Evolutionary conservation across 2,329 filamentous ascomycete species (phyloP), one percentile per base, ranked within the genome.

Genomic region (Clarireedia paspali): DNA sequence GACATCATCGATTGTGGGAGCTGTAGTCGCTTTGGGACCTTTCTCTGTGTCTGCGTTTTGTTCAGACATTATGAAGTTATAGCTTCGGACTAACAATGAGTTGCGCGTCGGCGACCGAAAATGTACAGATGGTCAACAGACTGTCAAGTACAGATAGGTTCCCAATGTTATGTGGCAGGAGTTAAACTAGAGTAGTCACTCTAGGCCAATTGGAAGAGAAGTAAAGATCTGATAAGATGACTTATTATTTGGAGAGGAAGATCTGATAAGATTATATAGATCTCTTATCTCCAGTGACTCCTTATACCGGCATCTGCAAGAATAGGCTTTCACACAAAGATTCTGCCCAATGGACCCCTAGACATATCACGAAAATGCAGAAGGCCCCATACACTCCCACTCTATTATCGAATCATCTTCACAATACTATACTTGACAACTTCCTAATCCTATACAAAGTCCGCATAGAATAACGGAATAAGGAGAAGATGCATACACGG

Each of bases 241-340:
- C 7, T 10, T 5, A 27, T 34, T 20, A 47, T 20, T 4, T 47
- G 46, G 26, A 12, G 39, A 26, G n/a, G 42, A 27, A 2, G 48
- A 50, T 50, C 48, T 50, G 48, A 50, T 30, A 42, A 50, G 20
- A 50, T 24, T 40, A 42, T 34, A 47, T 47, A 47, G 10, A 39
- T 42, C 7, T n/a, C 6, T 17, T 23, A 4, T 40, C 3, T 23
- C 23, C 23, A 12, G 4, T 14, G 7, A 26, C 23, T 10, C 23
- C 20, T 17, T 23, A 46, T 46, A 46, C 17, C n/a, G 12, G 10
- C 20, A 20, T 23, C 23, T 20, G 42, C 17, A 46, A 46, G 17
- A 23, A 10, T 23, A 24, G 42, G 23, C 23, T 42, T 7, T 14
- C 39, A 9, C 39, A 20, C 20, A 42, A 10, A 5, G 39, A 5